Evolutionary conservation across 176 grass and related monocot genomes (phyloP), one percentile per base, ranked within the genome.

Genomic region (Zoysia pacifica): DNA sequence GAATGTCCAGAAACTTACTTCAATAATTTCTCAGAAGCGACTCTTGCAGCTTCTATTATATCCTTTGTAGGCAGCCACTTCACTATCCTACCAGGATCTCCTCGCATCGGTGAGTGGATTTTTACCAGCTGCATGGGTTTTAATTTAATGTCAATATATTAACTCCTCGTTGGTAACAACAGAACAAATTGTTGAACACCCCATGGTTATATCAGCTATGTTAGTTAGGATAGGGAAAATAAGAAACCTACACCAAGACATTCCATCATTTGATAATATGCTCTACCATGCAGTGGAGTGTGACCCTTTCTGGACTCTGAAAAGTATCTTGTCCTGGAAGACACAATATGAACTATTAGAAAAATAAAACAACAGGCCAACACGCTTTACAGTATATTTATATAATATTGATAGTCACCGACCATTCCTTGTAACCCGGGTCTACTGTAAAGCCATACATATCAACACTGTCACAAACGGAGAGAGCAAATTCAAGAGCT

Each of bases 241-340:
- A 47, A 74, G 50, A 52, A n/a, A 87, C 83, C 86, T 71, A 98
- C 95, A 76, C 95, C 92, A 79, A 98, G 90, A 77, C 95, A 98
- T 90, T 98, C 95, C 95, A 98, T 98, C 95, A 98, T 98, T 75
- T 94, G 95, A 86, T 91, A 98, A 84, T 98, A 98, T 79, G 95
- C 88, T 89, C 95, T 93, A 28, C 95, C 95, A 49, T 92, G 92
- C 44, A 98, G 85, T 40, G 92, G 95, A 71, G 95, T 98, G 72
- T 98, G 95, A 11, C 92, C 95, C 80, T 92, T 87, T 72, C 95
- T 94, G 65, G 92, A 89, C 83, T 94, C 87, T 72, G 91, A 94
- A 86, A 98, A 98, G 81, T 98, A 98, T 79, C 95, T 98, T 35
- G 92, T 94, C 95, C 95, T 98, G 76, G 79, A 90, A 87, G 15